Percentiles rank a stretch among this genome's conserved stretches.
phyloP scores from a whole-genome alignment of 306 rosid genomes.

The Sechiopsis laciniata region DNA sequence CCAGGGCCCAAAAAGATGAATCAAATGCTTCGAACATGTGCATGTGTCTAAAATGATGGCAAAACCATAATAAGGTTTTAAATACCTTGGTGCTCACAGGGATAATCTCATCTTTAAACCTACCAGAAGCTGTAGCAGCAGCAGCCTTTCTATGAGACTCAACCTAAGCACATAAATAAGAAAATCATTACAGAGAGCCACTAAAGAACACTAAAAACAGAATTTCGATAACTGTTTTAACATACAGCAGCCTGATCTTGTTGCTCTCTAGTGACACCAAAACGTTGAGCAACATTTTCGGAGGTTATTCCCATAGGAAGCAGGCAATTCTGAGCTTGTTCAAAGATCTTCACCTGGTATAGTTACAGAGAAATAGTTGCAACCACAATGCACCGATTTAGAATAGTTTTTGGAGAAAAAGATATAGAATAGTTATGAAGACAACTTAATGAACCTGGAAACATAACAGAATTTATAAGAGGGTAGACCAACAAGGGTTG shows the following conservation, averaged over 20 bases:
- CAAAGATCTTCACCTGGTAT: constrained; percentile 58
- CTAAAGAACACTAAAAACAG: neutral
- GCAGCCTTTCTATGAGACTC: constrained; percentile 92
- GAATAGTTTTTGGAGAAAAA: too few species aligned
- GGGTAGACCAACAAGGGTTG: neutral
- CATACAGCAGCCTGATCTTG: constrained; percentile 98
- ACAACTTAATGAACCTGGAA: neutral
- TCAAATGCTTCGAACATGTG: neutral
- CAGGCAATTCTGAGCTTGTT: constrained; percentile 86
- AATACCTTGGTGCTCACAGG: constrained; percentile 84
- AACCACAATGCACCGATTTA: constrained; percentile 8
- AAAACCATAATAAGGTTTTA: neutral
- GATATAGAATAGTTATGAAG: neutral
- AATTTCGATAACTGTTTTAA: constrained; percentile 28
- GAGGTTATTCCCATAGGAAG: constrained; percentile 96
- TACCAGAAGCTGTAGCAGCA: constrained; percentile 91
- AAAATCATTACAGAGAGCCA: constrained; percentile 19
- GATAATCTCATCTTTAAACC: constrained; percentile 83
- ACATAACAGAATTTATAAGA: neutral
- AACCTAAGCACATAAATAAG: constrained; percentile 42
- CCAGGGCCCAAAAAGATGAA: constrained; percentile 12
- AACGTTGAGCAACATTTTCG: constrained; percentile 85
- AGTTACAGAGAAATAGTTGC: constrained; percentile 12
- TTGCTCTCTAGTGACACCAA: constrained; percentile 77
- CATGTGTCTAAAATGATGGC: neutral